Base-by-base conservation (phyloP, 2,329 filamentous ascomycete species). In the Waltergamsia citrina region DNA sequence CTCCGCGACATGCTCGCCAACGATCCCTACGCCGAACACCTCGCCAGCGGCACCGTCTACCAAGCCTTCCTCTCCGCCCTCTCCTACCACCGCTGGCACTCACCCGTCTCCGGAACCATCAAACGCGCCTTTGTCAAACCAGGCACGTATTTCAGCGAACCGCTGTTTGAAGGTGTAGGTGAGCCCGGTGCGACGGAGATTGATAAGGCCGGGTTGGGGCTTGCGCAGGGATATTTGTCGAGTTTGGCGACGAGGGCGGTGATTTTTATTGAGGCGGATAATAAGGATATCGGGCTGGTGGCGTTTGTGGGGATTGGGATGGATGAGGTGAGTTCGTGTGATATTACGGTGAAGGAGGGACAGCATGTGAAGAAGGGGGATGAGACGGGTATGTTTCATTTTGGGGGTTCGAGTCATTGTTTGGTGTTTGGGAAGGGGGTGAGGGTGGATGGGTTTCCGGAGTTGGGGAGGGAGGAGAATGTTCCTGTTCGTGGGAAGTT, bases 381-480 rank as follows among this genome's bases (percentile, higher is more conserved):
- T 5, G 60, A 85, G 58, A 63, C 78, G 25, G 82, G 82, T 27
- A 85, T 85, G 80, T 87, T 87, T 55, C 82, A 87, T 49, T 86
- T 80, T 50, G 82, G 82, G n/a, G 82, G 83, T 0, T 79, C 71
- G 6, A 76, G 74, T 2, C 75, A 84, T 49, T 83, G 78, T 44
- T 48, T 86, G 43, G 48, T 87, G 3, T 85, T 86, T 57, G 56
- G 71, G 18, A 64, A 69, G 41, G 67, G 61, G 0, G 70, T 79
- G 21, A 58, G 63, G 35, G 39, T 75, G 0, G 50, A 59, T 3
- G 60, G 50, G 0, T 54, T 65, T 23, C 62, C 60, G 0, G 41
- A 51, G 34, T 39, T 58, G 0, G 54, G 54, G 0, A 50, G 49
- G 34, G 42, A 54, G 38, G 48, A 51, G 29, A 65, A 65, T 29